These are phyloP conservation scores for Melaleuca quinquenervia DNA, from an alignment of 345 rosid genomes.

Conservation along the genomic window DNA sequence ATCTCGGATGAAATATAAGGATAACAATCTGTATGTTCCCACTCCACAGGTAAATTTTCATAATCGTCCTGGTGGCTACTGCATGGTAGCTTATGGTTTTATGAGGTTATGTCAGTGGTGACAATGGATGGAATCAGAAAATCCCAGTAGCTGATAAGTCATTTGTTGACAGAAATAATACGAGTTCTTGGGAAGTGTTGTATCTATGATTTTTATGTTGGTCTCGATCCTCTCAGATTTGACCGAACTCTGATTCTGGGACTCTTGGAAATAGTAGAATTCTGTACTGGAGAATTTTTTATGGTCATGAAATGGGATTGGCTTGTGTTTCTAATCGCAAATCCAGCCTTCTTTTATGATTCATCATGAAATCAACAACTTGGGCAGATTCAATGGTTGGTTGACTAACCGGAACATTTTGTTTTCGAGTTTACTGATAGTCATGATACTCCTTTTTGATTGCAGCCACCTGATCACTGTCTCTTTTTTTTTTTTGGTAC, in stretches of 20 bases:
- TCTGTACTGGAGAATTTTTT: neutral
- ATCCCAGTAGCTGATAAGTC: neutral
- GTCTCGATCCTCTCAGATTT: neutral
- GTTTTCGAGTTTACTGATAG: neutral
- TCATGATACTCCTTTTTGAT: neutral
- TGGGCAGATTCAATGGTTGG: neutral
- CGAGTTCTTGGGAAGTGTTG: neutral
- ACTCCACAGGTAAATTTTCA: slow-evolving; percentile 63
- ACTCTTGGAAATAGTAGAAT: neutral
- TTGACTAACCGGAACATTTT: neutral
- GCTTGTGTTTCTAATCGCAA: neutral
- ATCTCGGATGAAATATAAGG: slow-evolving; percentile 79
- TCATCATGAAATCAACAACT: neutral
- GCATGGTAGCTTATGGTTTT: neutral
- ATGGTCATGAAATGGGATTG: neutral
- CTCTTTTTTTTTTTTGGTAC: no score
- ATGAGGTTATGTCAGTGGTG: neutral
- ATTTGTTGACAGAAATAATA: neutral
- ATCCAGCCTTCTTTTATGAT: neutral
- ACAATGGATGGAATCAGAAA: neutral
- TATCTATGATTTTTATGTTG: neutral
- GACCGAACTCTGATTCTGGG: neutral
- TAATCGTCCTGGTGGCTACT: neutral
- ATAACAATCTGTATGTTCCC: slow-evolving; percentile 62
- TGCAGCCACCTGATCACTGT: neutral